These are phyloP conservation scores for Xylaria sp. DNA, from an alignment of 2,329 filamentous ascomycete species.

Conservation along the genomic window DNA sequence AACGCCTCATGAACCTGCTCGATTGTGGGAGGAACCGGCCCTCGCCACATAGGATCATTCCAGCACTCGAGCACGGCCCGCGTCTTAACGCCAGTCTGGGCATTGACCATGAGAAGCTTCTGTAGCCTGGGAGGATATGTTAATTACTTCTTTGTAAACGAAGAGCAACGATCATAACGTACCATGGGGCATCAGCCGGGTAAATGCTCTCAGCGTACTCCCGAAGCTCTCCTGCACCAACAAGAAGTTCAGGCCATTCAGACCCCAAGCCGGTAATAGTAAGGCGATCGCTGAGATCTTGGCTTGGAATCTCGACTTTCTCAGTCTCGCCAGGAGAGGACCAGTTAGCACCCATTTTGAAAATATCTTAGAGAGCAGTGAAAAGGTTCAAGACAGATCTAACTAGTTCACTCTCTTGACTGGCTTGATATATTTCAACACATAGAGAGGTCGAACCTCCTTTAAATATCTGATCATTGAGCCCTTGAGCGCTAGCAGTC, in stretches of 20 bases:
- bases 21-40: slow-evolving; percentile 38
- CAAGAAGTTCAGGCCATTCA: slow-evolving; percentile 29
- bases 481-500: neutral
- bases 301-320: neutral
- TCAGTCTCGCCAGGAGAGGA: slow-evolving; percentile 19
- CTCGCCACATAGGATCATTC: slow-evolving; percentile 33
- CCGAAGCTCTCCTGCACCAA: slow-evolving; percentile 11
- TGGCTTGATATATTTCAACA: neutral
- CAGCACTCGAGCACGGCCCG: slow-evolving; percentile 35
- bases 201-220: slow-evolving; percentile 35
- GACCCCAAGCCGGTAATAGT: slow-evolving; percentile 36
- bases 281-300: slow-evolving; percentile 29
- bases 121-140: slow-evolving; percentile 23
- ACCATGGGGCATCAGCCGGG: slow-evolving; percentile 33
- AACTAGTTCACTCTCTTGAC: slow-evolving; percentile 5
- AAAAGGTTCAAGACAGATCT: neutral
- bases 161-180: neutral
- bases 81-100: slow-evolving; percentile 33
- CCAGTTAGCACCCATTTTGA: slow-evolving; percentile 33
- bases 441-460: neutral
- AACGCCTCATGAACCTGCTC: slow-evolving; percentile 47
- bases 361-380: neutral
- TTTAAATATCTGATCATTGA: slow-evolving; percentile 19
- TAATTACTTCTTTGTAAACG: neutral
- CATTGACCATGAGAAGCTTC: slow-evolving; percentile 37